Evolutionary conservation across 192 early-diverging fungal genomes (phyloP), one percentile per base, ranked within the genome.

Genomic region (Coemansia sp.): DNA sequence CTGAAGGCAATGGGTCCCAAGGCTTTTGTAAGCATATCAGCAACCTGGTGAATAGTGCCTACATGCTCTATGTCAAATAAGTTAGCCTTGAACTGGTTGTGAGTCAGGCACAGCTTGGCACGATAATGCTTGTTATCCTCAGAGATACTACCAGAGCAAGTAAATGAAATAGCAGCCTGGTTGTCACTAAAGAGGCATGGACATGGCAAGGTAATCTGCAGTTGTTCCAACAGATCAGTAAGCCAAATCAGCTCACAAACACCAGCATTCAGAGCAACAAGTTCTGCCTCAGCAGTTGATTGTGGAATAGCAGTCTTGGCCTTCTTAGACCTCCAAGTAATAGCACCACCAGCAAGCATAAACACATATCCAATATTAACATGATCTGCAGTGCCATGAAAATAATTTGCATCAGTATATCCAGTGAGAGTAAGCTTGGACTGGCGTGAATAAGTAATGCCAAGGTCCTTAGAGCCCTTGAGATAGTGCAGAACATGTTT

Each of bases 331-430:
- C 25, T 44, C 64, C 55, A 65, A 6, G 64, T 56, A 2, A 64
- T 44, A 1, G 28, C 54, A 16, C 54, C 54, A 21, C 64, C 47
- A 58, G 54, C 55, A 7, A 58, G 21, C 54, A 48, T 48, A 47
- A 56, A 56, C 0, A 51, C 27, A 51, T 58, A 65, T 0, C 30
- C 55, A 44, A 22, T 22, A 22, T 65, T 34, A 1, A 50, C 63
- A 7, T 44, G 9, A n/a, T 50, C 55, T 14, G 54, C 54, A 23
- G 41, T 44, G 0, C 54, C 21, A 38, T 64, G 62, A 44, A 51
- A 65, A 10, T 49, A 65, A 54, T 52, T 65, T 19, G 67, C 59
- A 62, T 68, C 52, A 22, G 30, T 56, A 22, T 56, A 68, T 0
- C 59, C 54, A 56, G 14, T 31, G 6, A 62, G 54, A 25, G 21